Percentiles rank a stretch among this genome's conserved stretches.
These are phyloP conservation scores for Carpinus viminea DNA, from an alignment of 306 rosid genomes.

Conservation along the genomic window DNA sequence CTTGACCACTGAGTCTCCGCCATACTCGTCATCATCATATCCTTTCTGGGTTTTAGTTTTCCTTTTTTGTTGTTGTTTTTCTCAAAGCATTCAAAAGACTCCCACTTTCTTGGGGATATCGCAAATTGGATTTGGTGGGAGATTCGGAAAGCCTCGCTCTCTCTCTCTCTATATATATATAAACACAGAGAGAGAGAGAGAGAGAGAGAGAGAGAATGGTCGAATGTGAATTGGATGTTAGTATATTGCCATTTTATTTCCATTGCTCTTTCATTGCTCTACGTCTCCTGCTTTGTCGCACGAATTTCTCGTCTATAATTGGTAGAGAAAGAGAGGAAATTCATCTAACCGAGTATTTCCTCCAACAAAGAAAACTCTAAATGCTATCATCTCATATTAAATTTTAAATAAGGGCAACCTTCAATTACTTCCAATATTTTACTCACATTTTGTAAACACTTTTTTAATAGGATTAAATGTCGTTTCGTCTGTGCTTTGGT, in stretches of 20 bases:
- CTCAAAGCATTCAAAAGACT: constrained; percentile 13
- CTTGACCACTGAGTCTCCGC: constrained; percentile 58
- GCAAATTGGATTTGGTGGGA: constrained; percentile 48
- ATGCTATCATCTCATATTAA: no score
- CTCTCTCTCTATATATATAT: neutral
- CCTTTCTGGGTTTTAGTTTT: constrained; percentile 7
- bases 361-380: no score
- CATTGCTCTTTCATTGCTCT: no score
- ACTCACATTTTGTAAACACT: no score
- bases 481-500: no score
- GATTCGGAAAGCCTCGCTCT: constrained; percentile 26
- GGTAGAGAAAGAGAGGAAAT: no score
- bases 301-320: no score
- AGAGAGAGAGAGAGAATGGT: neutral
- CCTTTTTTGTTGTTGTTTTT: neutral
- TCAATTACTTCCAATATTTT: no score
- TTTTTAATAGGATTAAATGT: no score
- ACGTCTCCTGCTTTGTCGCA: no score
- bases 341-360: no score
- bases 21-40: constrained; percentile 45
- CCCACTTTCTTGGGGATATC: constrained; percentile 57
- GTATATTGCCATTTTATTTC: neutral
- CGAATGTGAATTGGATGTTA: neutral
- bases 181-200: neutral
- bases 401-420: no score